A percentile compares a stretch with the other conserved stretches of the same genome.
Evolutionary conservation across 2,329 filamentous ascomycete species (phyloP).

Genomic region (Colletotrichum karsti): DNA sequence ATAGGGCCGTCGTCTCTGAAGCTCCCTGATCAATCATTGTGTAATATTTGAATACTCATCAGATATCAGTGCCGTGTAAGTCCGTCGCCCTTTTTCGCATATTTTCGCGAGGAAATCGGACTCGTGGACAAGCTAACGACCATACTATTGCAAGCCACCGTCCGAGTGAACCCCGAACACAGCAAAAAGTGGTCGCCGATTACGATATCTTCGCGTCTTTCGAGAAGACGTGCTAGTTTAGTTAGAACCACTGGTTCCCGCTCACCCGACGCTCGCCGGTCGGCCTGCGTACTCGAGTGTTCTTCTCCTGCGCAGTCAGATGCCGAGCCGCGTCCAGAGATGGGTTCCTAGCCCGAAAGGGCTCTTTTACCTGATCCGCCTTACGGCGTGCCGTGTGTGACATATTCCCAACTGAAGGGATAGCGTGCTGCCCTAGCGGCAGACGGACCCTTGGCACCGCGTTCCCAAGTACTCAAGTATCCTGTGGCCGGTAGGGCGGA

Average conservation of each 20-base stretch:
- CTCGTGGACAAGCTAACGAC: neutral
- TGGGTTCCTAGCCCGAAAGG: too few species aligned
- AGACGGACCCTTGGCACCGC: slow-evolving; percentile 5
- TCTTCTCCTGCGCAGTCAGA: neutral
- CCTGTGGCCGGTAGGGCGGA: slow-evolving; percentile 18
- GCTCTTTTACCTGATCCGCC: neutral
- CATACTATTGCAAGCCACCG: slow-evolving; percentile 5
- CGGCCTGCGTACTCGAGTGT: too few species aligned
- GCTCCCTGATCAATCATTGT: neutral
- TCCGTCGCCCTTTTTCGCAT: too few species aligned
- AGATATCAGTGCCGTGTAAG: neutral
- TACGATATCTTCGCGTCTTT: slow-evolving; percentile 5
- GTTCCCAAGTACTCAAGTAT: neutral
- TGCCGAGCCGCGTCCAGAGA: too few species aligned
- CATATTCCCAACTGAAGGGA: slow-evolving; percentile 5
- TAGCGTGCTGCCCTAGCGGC: slow-evolving; percentile 8
- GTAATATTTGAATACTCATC: neutral
- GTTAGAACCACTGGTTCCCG: neutral
- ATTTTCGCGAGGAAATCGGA: neutral
- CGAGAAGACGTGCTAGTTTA: slow-evolving; percentile 2
- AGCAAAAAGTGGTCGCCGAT: neutral
- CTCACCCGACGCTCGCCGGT: neutral
- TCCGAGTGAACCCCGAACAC: neutral
- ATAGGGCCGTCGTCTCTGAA: neutral
- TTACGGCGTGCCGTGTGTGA: neutral